Conservation (phyloP, 192 early-diverging fungal species). For the Coemansia javaensis region DNA sequence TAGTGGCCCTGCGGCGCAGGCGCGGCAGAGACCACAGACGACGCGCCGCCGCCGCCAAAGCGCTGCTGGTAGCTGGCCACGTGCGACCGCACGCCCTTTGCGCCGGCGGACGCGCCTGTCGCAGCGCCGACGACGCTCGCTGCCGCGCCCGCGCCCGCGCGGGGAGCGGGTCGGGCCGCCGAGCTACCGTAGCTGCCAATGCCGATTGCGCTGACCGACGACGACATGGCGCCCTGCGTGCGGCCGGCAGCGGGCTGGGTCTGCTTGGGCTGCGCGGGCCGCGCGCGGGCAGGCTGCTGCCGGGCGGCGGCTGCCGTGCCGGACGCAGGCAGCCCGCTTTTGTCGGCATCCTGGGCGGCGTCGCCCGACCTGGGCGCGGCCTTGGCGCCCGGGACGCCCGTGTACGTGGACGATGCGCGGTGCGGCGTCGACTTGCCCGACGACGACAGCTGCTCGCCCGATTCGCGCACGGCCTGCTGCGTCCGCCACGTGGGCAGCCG, state of each 20-base stretch:
- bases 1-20: constrained; percentile 14
- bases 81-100: constrained; percentile 32
- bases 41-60: constrained; percentile 27
- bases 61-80: constrained; percentile 45
- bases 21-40: constrained; percentile 42
- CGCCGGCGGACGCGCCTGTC: background rate
- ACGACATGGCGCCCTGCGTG: constrained; percentile 14
- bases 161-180: constrained; percentile 9
- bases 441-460: constrained; percentile 11
- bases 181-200: constrained; percentile 33
- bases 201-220: constrained; percentile 46
- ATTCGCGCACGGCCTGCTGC: constrained; percentile 41
- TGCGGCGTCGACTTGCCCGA: constrained; percentile 19
- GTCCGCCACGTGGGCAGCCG: constrained; percentile 43
- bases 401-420: constrained; percentile 30
- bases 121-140: constrained; percentile 32
- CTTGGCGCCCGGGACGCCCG: constrained; percentile 23
- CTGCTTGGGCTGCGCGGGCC: constrained; percentile 16
- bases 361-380: constrained; percentile 19
- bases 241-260: constrained; percentile 15
- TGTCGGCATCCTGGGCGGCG: constrained; percentile 2
- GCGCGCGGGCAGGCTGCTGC: constrained; percentile 11
- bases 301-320: constrained; percentile 9
- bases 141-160: constrained; percentile 33
- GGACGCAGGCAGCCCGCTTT: constrained; percentile 1